Conservation (phyloP, 805 yeast species). For the Ogataea parapolymorpha region DNA sequence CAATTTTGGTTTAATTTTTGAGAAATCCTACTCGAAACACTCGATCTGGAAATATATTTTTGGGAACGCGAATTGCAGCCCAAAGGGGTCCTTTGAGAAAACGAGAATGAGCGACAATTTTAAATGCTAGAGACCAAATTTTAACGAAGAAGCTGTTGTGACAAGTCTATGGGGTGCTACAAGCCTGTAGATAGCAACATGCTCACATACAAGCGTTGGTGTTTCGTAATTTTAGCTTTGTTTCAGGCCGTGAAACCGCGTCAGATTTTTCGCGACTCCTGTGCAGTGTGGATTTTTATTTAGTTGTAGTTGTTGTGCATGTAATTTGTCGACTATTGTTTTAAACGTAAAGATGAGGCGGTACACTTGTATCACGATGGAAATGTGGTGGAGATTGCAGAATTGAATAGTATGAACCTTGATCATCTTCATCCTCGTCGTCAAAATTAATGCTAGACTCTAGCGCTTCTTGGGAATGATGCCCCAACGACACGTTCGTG, state of each 20-base stretch:
- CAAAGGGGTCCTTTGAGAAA: conserved; percentile 5
- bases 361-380: neutral
- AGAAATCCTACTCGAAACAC: conserved; percentile 1
- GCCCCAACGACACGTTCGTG: neutral
- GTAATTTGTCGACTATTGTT: neutral
- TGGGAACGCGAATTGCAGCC: conserved; percentile 10
- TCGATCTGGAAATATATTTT: conserved; percentile 9
- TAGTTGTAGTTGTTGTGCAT: neutral
- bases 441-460: neutral
- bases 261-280: conserved; percentile 4
- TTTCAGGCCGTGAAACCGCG: conserved; percentile 6
- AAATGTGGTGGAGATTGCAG: conserved; percentile 10
- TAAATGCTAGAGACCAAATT: neutral
- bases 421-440: conserved; percentile 5
- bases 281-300: neutral
- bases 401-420: conserved; percentile 8
- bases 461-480: neutral
- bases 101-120: conserved; percentile 2
- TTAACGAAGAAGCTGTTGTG: no score
- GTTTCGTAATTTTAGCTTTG: conserved; percentile 5
- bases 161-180: no score
- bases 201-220: neutral
- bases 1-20: conserved; percentile 1
- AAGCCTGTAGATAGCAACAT: no score
- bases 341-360: neutral